A percentile compares a stretch with the other conserved stretches of the same genome.
Conservation (phyloP, 129 eudicot species). For the Centella asiatica region DNA sequence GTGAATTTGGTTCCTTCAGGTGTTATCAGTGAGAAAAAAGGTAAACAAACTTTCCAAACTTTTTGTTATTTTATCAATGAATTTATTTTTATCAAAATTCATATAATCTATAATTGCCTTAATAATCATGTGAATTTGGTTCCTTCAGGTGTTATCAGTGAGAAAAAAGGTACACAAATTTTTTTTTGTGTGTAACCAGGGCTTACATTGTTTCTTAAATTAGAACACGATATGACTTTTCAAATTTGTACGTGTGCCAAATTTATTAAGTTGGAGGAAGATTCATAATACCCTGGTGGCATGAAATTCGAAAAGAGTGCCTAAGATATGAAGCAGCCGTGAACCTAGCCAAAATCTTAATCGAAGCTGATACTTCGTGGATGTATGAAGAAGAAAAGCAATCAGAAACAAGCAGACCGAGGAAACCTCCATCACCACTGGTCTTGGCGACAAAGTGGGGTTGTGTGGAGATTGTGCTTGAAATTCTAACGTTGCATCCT, state of each 20-base stretch:
- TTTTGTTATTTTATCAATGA: too few relatives aligned
- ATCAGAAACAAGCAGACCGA: too few relatives aligned
- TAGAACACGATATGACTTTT: too few relatives aligned
- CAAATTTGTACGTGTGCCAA: neutral
- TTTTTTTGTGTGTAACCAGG: neutral
- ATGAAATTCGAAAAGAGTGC: constrained; percentile 3
- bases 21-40: too few relatives aligned
- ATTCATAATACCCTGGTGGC: neutral
- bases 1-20: too few relatives aligned
- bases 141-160: neutral
- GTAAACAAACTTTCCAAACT: too few relatives aligned
- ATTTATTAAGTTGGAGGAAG: neutral
- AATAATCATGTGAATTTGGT: too few relatives aligned
- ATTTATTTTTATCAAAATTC: too few relatives aligned
- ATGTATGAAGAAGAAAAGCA: neutral
- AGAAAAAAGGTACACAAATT: too few relatives aligned
- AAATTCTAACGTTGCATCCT: constrained; percentile 19
- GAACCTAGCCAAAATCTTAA: constrained; percentile 19
- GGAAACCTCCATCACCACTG: constrained; percentile 23
- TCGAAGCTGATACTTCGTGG: constrained; percentile 25
- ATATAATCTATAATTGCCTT: too few relatives aligned
- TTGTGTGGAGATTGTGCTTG: constrained; percentile 23
- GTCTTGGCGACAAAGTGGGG: constrained; percentile 31
- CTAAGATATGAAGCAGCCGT: constrained; percentile 20
- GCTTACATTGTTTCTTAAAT: neutral